Evolutionary conservation across 192 early-diverging fungal species (phyloP).

Genomic region (Gonapodya sp.): DNA sequence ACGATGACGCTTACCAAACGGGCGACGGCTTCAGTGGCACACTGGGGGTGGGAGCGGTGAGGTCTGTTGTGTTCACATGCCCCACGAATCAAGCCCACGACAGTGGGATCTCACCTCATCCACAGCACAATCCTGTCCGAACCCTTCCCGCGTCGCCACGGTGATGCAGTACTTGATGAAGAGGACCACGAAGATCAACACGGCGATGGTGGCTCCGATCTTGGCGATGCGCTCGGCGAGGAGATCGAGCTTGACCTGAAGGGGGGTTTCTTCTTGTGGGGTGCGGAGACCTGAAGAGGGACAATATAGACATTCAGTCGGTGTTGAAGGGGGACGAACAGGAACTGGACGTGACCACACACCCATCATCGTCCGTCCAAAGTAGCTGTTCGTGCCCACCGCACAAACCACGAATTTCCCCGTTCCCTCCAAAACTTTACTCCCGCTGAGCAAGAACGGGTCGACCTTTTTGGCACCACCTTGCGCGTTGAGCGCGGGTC

Average conservation of each 20-base stretch:
- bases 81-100: not conserved
- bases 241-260: conserved; percentile 80
- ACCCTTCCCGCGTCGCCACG: not conserved
- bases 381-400: conserved; percentile 77
- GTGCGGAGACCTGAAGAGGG: conserved; percentile 50
- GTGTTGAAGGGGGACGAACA: not conserved
- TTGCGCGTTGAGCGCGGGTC: not conserved
- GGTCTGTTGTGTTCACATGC: not conserved
- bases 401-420: conserved; percentile 76
- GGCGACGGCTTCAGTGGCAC: not conserved
- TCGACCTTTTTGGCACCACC: not conserved
- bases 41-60: not conserved
- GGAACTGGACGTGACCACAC: not conserved
- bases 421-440: conserved; percentile 81
- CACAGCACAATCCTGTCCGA: not conserved
- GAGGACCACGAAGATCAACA: conserved; percentile 77
- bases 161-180: conserved; percentile 76
- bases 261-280: conserved; percentile 78
- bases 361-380: conserved; percentile 75
- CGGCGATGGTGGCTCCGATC: conserved; percentile 72
- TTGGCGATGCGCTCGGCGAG: conserved; percentile 92
- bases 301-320: not conserved
- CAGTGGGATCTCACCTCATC: not conserved
- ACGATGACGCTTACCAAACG: conserved; percentile 57
- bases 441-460: conserved; percentile 89